phyloP scores from a whole-genome alignment of 257 asterid species.

The Knoxia roxburghii region DNA sequence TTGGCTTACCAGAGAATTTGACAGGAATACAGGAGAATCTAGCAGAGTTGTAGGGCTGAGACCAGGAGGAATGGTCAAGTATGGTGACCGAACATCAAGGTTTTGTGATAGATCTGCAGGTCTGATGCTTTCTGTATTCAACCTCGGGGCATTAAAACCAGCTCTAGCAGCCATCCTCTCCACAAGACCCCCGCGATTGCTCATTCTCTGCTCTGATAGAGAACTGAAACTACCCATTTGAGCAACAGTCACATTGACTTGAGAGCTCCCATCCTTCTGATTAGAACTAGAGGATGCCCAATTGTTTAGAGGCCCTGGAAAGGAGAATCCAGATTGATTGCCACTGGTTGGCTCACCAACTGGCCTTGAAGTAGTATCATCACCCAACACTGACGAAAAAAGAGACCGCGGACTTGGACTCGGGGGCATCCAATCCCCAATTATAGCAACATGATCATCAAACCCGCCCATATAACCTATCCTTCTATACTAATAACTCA shows the following conservation, averaged over 20 bases:
- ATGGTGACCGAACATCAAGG: constrained; percentile 54
- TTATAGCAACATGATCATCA: constrained; percentile 54
- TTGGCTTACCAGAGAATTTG: constrained; percentile 56
- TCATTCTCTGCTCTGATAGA: constrained; percentile 30
- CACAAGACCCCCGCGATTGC: constrained; percentile 56
- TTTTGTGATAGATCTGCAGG: constrained; percentile 41
- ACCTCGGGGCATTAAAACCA: constrained; percentile 75
- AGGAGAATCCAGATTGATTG: constrained; percentile 21
- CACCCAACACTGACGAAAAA: constrained; percentile 46
- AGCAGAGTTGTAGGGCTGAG: constrained; percentile 80
- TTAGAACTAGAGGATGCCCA: constrained; percentile 9
- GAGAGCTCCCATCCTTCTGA: constrained; percentile 25
- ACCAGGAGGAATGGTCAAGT: constrained; percentile 74
- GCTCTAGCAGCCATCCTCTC: constrained; percentile 87
- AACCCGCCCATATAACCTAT: constrained; percentile 51
- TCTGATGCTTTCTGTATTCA: constrained; percentile 59
- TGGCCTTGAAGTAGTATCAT: constrained; percentile 31
- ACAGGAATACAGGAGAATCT: constrained; percentile 75
- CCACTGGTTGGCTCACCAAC: constrained; percentile 25
- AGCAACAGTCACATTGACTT: constrained; percentile 16
- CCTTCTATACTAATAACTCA: constrained; percentile 12
- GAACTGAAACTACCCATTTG: constrained; percentile 29
- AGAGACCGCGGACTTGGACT: constrained; percentile 46
- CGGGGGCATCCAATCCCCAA: constrained; percentile 74
- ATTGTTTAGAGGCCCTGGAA: constrained; percentile 22